Conservation (phyloP, 495 filamentous ascomycete genomes). For the Darksidea phi region DNA sequence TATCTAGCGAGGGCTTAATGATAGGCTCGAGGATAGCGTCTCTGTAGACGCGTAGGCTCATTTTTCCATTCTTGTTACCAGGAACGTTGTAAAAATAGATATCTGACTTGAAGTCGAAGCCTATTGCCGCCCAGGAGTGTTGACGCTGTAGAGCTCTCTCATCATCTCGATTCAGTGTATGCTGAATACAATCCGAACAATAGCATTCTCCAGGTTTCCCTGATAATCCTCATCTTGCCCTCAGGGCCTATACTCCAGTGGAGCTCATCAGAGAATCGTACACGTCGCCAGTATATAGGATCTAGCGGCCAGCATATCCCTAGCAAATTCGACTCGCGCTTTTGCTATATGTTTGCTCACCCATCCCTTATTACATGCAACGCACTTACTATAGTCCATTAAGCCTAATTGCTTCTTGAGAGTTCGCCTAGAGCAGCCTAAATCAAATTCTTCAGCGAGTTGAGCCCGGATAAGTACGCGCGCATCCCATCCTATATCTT, state of each 20-base stretch:
- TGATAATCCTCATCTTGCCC: slow-evolving; percentile 14
- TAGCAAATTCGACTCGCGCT: not conserved
- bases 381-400: slow-evolving; percentile 14
- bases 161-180: not conserved
- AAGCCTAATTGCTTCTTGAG: not conserved
- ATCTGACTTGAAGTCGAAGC: slow-evolving; percentile 19
- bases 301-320: not conserved
- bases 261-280: not conserved
- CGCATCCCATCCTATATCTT: slow-evolving; percentile 15
- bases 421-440: not conserved
- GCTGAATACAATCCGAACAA: slow-evolving; percentile 17
- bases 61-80: slow-evolving; percentile 24
- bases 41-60: slow-evolving; percentile 11
- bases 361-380: not conserved
- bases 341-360: not conserved
- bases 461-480: slow-evolving; percentile 5
- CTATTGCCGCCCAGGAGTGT: slow-evolving; percentile 16
- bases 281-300: not conserved
- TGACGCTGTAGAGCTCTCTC: slow-evolving; percentile 12
- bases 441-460: slow-evolving; percentile 1
- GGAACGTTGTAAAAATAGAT: slow-evolving; percentile 23
- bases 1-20: slow-evolving; percentile 20
- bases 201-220: slow-evolving; percentile 11
- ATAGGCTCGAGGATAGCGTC: slow-evolving; percentile 18
- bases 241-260: not conserved